Conservation (phyloP, 2,329 filamentous ascomycete genomes). For the Aureobasidium namibiae region DNA sequence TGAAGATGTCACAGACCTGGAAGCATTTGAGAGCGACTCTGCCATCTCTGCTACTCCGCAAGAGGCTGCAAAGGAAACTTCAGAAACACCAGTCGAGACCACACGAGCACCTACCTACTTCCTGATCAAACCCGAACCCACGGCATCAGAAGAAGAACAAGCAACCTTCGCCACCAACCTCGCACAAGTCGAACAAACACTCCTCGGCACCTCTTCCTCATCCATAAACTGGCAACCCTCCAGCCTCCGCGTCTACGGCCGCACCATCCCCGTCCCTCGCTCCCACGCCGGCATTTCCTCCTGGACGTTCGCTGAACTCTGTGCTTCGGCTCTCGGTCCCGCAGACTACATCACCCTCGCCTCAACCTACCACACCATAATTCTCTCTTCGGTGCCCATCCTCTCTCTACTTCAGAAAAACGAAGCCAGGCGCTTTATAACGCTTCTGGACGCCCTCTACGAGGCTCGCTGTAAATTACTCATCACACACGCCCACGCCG, state of each 20-base stretch:
- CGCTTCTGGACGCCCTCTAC: conserved; percentile 70
- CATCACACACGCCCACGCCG: conserved; percentile 53
- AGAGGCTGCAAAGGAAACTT: not conserved
- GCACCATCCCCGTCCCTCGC: conserved; percentile 51
- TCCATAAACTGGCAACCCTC: conserved; percentile 37
- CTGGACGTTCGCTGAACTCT: conserved; percentile 63
- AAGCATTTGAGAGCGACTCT: not conserved
- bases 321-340: conserved; percentile 57
- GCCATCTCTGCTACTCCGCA: not conserved
- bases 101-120: conserved; percentile 16
- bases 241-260: conserved; percentile 52
- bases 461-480: conserved; percentile 72
- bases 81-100: not conserved
- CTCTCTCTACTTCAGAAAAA: conserved; percentile 65
- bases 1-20: conserved; percentile 15
- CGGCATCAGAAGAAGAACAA: conserved; percentile 8
- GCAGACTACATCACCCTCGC: conserved; percentile 79
- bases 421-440: conserved; percentile 73
- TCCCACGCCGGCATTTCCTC: conserved; percentile 40
- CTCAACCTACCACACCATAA: conserved; percentile 69
- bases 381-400: conserved; percentile 62
- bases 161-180: not conserved
- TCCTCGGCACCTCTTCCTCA: not conserved
- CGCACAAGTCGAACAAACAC: conserved; percentile 9
- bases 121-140: conserved; percentile 13